These are phyloP conservation scores for Fusarium avenaceum DNA, from an alignment of 2,329 filamentous ascomycete genomes.

Conservation along the genomic window DNA sequence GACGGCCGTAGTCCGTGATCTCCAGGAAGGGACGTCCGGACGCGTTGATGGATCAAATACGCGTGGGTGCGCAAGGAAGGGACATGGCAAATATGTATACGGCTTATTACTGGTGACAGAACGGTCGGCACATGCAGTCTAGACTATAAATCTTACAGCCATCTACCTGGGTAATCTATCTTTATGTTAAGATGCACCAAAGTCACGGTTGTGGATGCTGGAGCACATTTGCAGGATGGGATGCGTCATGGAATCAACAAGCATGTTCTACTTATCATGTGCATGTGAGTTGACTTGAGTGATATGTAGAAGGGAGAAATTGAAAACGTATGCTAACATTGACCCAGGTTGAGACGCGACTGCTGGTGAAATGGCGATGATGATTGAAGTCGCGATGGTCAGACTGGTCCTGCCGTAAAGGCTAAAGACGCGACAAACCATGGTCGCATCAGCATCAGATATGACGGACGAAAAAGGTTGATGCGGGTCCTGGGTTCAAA, in stretches of 20 bases:
- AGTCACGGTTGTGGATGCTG: not conserved
- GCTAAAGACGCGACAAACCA: conserved; percentile 10
- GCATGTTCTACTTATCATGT: not conserved
- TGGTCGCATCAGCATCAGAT: conserved; percentile 18
- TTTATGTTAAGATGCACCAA: not conserved
- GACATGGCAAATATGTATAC: not conserved
- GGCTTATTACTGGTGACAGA: not conserved
- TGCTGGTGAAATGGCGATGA: conserved; percentile 7
- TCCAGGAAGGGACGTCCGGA: conserved; percentile 18
- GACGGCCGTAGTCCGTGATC: conserved; percentile 14
- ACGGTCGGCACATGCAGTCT: not conserved
- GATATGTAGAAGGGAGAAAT: conserved; percentile 42
- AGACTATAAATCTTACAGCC: not conserved
- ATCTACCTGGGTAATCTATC: not conserved
- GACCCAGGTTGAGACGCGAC: conserved; percentile 26
- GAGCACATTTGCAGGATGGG: not conserved
- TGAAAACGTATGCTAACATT: conserved; percentile 26
- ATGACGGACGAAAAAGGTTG: conserved; percentile 34
- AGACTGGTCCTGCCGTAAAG: not conserved
- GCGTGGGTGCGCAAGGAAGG: conserved; percentile 5
- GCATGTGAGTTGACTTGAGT: conserved; percentile 1
- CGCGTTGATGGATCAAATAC: conserved; percentile 27
- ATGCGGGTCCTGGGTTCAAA: conserved; percentile 7
- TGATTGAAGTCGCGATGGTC: not conserved
- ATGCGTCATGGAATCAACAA: not conserved